Percentiles rank a stretch among this genome's conserved stretches.
Evolutionary conservation across 179 eudicot genomes (phyloP).

Genomic region (Camellia oleifera): DNA sequence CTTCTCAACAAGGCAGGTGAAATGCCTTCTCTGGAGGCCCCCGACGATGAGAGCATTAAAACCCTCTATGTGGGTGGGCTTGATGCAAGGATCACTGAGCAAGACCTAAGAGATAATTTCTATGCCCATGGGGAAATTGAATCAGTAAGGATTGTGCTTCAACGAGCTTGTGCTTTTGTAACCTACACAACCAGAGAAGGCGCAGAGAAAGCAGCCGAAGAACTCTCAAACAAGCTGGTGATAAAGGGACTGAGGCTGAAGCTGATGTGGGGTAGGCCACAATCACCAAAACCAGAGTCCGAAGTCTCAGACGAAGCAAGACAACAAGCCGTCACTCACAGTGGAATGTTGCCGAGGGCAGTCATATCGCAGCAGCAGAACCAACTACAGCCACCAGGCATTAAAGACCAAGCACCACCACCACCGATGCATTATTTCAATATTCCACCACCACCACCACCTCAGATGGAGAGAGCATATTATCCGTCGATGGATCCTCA

Average conservation of each 20-base stretch:
- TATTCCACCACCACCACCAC: conserved; percentile 50
- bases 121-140: conserved; percentile 94
- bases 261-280: conserved; percentile 94
- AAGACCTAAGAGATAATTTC: conserved; percentile 83
- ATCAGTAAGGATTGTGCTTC: conserved; percentile 74
- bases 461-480: conserved; percentile 57
- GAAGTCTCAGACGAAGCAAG: conserved; percentile 56
- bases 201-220: conserved; percentile 93
- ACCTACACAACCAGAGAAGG: conserved; percentile 92
- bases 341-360: conserved; percentile 84
- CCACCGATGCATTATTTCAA: conserved; percentile 61
- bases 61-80: conserved; percentile 93
- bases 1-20: conserved; percentile 90
- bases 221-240: conserved; percentile 85
- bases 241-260: conserved; percentile 79
- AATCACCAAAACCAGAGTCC: conserved; percentile 61
- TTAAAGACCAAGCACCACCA: conserved; percentile 52
- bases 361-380: conserved; percentile 86
- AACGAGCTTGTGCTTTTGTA: conserved; percentile 87
- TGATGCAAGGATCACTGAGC: conserved; percentile 76
- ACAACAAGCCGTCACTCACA: conserved; percentile 65
- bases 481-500: conserved; percentile 99
- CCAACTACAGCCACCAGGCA: conserved; percentile 61
- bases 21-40: conserved; percentile 82
- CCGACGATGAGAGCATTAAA: conserved; percentile 87